phyloP scores from a whole-genome alignment of 2,329 filamentous ascomycete species.

The Fusarium pilosicola region DNA sequence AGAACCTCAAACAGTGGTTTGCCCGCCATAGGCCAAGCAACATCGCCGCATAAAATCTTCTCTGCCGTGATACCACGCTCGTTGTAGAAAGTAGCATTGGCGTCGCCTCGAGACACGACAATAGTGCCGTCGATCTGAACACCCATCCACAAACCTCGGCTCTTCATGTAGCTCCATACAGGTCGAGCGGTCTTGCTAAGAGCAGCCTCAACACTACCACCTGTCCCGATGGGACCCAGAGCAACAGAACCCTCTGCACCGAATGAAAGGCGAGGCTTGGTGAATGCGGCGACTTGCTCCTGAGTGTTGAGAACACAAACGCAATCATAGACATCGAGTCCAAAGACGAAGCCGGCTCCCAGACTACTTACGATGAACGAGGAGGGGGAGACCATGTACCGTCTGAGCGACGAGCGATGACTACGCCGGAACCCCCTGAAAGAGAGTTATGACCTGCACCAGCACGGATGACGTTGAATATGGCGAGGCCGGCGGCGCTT shows the following conservation, averaged over 20 bases:
- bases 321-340: constrained; percentile 81
- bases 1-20: constrained; percentile 54
- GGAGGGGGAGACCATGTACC: constrained; percentile 76
- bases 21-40: constrained; percentile 53
- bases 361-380: constrained; percentile 77
- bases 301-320: constrained; percentile 78
- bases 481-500: constrained; percentile 67
- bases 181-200: constrained; percentile 59
- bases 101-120: constrained; percentile 78
- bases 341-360: constrained; percentile 75
- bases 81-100: constrained; percentile 82
- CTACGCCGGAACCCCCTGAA: constrained; percentile 67
- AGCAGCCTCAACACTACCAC: constrained; percentile 63
- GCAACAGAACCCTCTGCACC: constrained; percentile 76
- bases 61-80: constrained; percentile 56
- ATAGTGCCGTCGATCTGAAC: constrained; percentile 85
- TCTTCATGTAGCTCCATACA: constrained; percentile 85
- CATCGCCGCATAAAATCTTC: constrained; percentile 50
- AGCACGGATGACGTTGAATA: constrained; percentile 71
- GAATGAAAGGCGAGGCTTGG: constrained; percentile 71
- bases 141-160: constrained; percentile 80
- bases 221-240: constrained; percentile 68
- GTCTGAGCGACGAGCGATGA: constrained; percentile 66
- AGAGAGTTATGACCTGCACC: constrained; percentile 66
- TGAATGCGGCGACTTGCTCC: constrained; percentile 74